Base-by-base conservation (phyloP, 2,329 filamentous ascomycete genomes). In the Fusarium sp. region DNA sequence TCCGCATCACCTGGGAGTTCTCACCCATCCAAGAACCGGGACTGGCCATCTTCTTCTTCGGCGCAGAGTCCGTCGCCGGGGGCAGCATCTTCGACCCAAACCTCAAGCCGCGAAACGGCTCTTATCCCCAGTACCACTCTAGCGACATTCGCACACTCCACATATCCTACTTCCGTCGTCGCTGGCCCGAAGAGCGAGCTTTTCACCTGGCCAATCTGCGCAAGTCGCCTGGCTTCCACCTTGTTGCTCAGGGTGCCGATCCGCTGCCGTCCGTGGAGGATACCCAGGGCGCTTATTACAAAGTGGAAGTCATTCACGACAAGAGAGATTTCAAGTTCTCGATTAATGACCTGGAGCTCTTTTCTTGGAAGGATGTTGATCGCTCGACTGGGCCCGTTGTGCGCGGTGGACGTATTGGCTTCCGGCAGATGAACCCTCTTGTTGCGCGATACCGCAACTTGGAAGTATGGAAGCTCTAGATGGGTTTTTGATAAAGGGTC, bases 1-100 rank as follows among this genome's bases (percentile, higher is more conserved):
- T 70, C 39, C 67, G 67, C 6, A 58, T 70, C 11, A 67, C 61
- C 3, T 70, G 67, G 67, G 67, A 70, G 11, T 70, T 70, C 6
- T 59, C 54, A 0, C 46, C 67, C 1, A 29, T 69, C 8, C 8
- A 58, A 3, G 67, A 70, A 1, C 67, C 67, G 0, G 67, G 67
- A 2, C 25, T 70, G 0, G 67, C 67, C 9, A 70, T 70, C 29
- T 63, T 70, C 8, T 70, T 70, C 51, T 67, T 70, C 9, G 67
- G 67, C n/a, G 64, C 67, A 7, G 46, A 51, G 3, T 51, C 67
- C 1, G 53, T 60, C 1, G 53, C 41, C 6, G 67, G 67, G 3
- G 66, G 66, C 5, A 70, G 67, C 29, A 70, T 70, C 25, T 70
- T 70, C 38, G 64, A 63, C 28, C 50, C 62, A 13, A 50, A 31